Percentiles rank a stretch among this genome's conserved stretches.
These are phyloP conservation scores for Monascus ruber DNA, from an alignment of 2,329 filamentous ascomycete species.

Conservation along the genomic window DNA sequence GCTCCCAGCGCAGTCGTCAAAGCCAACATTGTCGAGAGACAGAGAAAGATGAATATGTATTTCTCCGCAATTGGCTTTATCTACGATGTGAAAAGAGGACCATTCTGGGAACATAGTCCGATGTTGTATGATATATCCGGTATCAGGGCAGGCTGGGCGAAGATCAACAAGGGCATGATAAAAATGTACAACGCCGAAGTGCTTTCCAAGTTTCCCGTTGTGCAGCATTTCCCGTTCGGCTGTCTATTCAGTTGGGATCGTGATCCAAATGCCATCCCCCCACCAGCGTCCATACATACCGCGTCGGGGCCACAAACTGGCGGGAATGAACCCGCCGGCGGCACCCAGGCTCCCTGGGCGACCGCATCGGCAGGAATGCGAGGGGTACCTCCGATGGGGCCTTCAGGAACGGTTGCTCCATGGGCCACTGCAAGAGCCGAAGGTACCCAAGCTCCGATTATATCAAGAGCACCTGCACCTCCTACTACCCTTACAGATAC, in stretches of 20 bases:
- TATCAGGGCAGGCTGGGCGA: constrained; percentile 87
- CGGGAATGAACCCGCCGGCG: constrained; percentile 9
- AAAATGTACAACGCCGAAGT: constrained; percentile 99
- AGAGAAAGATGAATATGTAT: constrained; percentile 68
- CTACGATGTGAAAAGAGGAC: constrained; percentile 88
- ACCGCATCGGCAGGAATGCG: constrained; percentile 5
- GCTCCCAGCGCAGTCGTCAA: constrained; percentile 60
- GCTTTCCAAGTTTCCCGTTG: constrained; percentile 88
- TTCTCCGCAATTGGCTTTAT: constrained; percentile 96
- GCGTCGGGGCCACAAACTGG: constrained; percentile 13
- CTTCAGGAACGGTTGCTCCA: background rate
- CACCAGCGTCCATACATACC: constrained; percentile 45
- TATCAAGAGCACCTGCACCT: constrained; percentile 3
- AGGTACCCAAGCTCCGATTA: constrained; percentile 24
- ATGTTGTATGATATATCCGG: constrained; percentile 92
- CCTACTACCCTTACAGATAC: background rate
- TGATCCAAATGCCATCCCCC: constrained; percentile 48
- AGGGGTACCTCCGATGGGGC: background rate
- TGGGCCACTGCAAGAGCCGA: background rate
- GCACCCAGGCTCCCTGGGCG: constrained; percentile 24
- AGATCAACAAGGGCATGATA: constrained; percentile 99
- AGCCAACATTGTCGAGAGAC: constrained; percentile 49
- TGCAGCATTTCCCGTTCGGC: constrained; percentile 89
- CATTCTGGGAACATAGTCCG: constrained; percentile 95
- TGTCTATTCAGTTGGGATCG: constrained; percentile 66